Conservation (phyloP, 2,329 filamentous ascomycete species). For the Talaromyces sp. region DNA sequence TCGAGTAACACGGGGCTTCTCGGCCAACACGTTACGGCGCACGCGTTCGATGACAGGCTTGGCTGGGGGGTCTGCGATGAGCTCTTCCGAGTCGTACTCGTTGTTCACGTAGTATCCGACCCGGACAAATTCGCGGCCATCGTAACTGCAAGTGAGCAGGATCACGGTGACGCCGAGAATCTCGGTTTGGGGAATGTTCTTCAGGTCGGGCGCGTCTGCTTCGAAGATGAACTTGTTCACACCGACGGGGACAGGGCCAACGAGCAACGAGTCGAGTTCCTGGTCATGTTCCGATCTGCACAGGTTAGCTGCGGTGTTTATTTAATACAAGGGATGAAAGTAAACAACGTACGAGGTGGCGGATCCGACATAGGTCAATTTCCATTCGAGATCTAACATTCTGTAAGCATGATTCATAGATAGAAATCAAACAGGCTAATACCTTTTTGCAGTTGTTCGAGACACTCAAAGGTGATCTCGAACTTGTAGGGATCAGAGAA, state of each 20-base stretch:
- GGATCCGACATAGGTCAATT: conserved; percentile 96
- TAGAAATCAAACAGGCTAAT: conserved; percentile 11
- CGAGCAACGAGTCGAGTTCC: conserved; percentile 92
- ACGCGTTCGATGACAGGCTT: conserved; percentile 93
- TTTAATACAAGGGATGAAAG: conserved; percentile 7
- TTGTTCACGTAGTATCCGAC: conserved; percentile 99
- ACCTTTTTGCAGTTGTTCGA: conserved; percentile 93
- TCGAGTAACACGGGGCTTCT: conserved; percentile 94
- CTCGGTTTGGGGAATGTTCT: conserved; percentile 87
- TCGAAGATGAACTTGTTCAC: conserved; percentile 99
- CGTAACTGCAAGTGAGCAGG: conserved; percentile 92
- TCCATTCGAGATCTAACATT: conserved; percentile 87
- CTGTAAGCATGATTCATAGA: not conserved
- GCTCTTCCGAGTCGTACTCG: conserved; percentile 89
- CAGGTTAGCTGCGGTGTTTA: conserved; percentile 13
- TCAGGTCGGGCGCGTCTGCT: conserved; percentile 84
- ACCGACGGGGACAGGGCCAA: conserved; percentile 93
- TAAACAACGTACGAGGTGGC: conserved; percentile 74
- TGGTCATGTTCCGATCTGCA: conserved; percentile 89
- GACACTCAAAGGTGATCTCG: conserved; percentile 97
- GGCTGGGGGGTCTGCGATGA: conserved; percentile 80
- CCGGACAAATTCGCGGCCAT: conserved; percentile 91
- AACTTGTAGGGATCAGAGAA: conserved; percentile 94
- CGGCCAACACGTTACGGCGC: conserved; percentile 82
- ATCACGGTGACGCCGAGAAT: conserved; percentile 96